These are phyloP conservation scores for Dipodascopsis tothii DNA, from an alignment of 805 yeast genomes.

Conservation along the genomic window DNA sequence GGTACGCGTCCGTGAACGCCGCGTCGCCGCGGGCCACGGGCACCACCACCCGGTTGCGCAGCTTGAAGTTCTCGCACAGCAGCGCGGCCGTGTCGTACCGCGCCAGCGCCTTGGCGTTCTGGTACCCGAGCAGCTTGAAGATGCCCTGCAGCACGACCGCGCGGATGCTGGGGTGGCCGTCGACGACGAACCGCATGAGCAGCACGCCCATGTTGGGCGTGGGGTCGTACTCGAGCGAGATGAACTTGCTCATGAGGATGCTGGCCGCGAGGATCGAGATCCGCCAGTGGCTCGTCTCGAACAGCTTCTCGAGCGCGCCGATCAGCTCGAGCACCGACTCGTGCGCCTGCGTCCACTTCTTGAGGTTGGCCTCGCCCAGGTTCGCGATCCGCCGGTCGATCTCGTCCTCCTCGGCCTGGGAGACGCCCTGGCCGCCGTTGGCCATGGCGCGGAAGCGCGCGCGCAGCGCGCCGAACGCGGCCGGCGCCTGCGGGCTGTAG, in stretches of 20 bases:
- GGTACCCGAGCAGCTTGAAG: slow-evolving; percentile 43
- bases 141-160: slow-evolving; percentile 55
- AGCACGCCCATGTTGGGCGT: slow-evolving; percentile 7
- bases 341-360: slow-evolving; percentile 16
- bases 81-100: slow-evolving; percentile 41
- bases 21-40: slow-evolving; percentile 39
- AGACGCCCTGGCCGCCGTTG: too few species aligned
- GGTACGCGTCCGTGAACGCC: slow-evolving; percentile 39
- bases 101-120: slow-evolving; percentile 39
- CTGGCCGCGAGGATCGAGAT: slow-evolving; percentile 4
- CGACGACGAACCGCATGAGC: slow-evolving; percentile 23
- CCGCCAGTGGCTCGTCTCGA: slow-evolving; percentile 17
- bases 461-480: neutral
- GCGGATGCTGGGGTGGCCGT: slow-evolving; percentile 58
- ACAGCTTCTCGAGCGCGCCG: slow-evolving; percentile 10
- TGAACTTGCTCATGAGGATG: slow-evolving; percentile 4
- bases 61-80: slow-evolving; percentile 35
- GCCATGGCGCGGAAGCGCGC: too few species aligned
- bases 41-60: slow-evolving; percentile 33
- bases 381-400: neutral
- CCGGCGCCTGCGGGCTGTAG: slow-evolving; percentile 1
- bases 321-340: slow-evolving; percentile 7
- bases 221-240: slow-evolving; percentile 5
- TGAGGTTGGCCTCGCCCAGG: neutral
- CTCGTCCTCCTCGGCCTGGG: neutral